Evolutionary conservation across 2,329 filamentous ascomycete genomes (phyloP).

Genomic region (Coniochaeta sp.): DNA sequence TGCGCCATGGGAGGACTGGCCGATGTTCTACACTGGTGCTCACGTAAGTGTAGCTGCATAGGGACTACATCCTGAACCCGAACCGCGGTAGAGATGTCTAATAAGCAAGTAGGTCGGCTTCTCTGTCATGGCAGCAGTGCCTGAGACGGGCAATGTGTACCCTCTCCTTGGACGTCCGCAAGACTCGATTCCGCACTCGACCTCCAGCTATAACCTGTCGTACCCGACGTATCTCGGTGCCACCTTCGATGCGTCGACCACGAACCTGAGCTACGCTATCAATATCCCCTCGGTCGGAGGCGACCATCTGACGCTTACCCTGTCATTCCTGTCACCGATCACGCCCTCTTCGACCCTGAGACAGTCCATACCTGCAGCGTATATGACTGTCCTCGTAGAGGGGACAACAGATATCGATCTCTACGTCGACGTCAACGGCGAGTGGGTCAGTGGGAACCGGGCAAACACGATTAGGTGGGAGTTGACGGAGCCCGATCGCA

Average conservation of each 20-base stretch:
- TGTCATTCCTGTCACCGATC: conserved; percentile 65
- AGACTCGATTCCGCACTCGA: conserved; percentile 32
- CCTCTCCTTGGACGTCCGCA: conserved; percentile 44
- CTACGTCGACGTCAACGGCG: conserved; percentile 63
- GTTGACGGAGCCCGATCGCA: conserved; percentile 37
- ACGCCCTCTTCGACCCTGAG: conserved; percentile 74
- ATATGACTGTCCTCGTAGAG: conserved; percentile 63
- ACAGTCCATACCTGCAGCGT: conserved; percentile 76
- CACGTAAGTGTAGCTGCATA: conserved; percentile 14
- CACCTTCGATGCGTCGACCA: conserved; percentile 41
- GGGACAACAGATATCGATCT: conserved; percentile 58
- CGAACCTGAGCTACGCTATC: conserved; percentile 40
- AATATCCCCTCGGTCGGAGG: conserved; percentile 18
- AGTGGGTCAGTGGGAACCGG: conserved; percentile 75
- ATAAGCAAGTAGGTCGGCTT: conserved; percentile 32
- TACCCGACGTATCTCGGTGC: conserved; percentile 36
- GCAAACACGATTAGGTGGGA: conserved; percentile 65
- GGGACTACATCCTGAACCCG: not conserved
- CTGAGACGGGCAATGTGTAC: conserved; percentile 33
- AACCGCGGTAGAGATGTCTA: not conserved
- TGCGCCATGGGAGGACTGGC: conserved; percentile 76
- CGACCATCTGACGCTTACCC: conserved; percentile 27
- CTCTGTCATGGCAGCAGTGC: conserved; percentile 39
- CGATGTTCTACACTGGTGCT: conserved; percentile 45
- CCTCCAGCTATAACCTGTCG: conserved; percentile 27